Base-by-base conservation (phyloP, 768 basidiomycete species). In the Kwoniella heveanensis region DNA sequence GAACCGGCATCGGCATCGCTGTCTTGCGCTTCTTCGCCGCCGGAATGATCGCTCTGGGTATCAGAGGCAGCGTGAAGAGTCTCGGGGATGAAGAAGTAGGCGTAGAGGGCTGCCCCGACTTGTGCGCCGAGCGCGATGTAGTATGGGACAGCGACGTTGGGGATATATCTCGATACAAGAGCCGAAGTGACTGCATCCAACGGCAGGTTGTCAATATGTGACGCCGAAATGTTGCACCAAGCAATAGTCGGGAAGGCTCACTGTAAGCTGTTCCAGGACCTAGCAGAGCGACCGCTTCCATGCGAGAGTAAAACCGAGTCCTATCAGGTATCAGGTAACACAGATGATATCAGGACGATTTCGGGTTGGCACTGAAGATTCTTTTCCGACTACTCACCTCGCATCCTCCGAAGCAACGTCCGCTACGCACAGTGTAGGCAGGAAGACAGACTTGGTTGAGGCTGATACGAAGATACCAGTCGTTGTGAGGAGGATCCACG, bases 171-270 rank as follows among this genome's bases (percentile, higher is more conserved):
- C 7, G 69, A 74, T 37, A 63, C 56, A 2, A 77, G 54, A 2
- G 75, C 75, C 21, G 75, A 77, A 3, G 67, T 56, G 29, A 77
- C 70, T 71, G 52, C n/a, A n/a, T n/a, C n/a, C n/a, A n/a, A n/a
- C n/a, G n/a, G n/a, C n/a, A n/a, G n/a, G n/a, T n/a, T n/a, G n/a
- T n/a, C n/a, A n/a, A n/a, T n/a, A n/a, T n/a, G n/a, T n/a, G n/a
- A n/a, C n/a, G n/a, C n/a, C n/a, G n/a, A n/a, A n/a, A n/a, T n/a
- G n/a, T n/a, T n/a, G n/a, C n/a, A n/a, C n/a, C n/a, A n/a, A n/a
- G n/a, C n/a, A n/a, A n/a, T n/a, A n/a, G n/a, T n/a, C n/a, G n/a
- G n/a, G n/a, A n/a, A 21, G 46, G 52, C 67, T 39, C 37, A 71
- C 67, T 65, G 55, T 67, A 71, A 10, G 70, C 74, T 1, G 56